Evolutionary conservation across 768 basidiomycete species (phyloP).

Genomic region (Boletus barrowsii): DNA sequence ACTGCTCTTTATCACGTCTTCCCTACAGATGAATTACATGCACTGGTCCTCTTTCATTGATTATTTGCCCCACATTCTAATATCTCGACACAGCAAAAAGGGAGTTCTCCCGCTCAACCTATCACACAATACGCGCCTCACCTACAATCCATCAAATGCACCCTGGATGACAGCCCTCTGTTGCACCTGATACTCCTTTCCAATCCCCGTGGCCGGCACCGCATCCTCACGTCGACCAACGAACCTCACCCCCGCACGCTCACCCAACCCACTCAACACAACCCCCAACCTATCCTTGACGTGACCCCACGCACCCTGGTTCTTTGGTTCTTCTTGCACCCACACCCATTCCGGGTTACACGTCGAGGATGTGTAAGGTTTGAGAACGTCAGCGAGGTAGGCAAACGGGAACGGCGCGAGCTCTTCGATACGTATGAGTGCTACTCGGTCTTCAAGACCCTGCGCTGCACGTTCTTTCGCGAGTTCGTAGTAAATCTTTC

Average conservation of each 20-base stretch:
- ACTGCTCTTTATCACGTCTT: no score
- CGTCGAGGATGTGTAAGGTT: slow-evolving; percentile 44
- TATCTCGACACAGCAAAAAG: not conserved
- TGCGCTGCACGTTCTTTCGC: slow-evolving; percentile 59
- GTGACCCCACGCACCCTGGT: slow-evolving; percentile 80
- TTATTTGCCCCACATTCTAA: no score
- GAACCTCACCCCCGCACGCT: slow-evolving; percentile 42
- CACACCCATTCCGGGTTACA: slow-evolving; percentile 43
- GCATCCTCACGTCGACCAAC: slow-evolving; percentile 69
- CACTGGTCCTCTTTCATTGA: no score
- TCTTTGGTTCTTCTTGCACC: slow-evolving; percentile 86
- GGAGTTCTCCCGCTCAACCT: not conserved
- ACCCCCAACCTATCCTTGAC: slow-evolving; percentile 53
- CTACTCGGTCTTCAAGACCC: slow-evolving; percentile 48
- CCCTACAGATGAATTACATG: no score
- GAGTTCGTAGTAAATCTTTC: slow-evolving; percentile 89
- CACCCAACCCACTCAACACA: slow-evolving; percentile 45
- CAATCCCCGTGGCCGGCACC: slow-evolving; percentile 75
- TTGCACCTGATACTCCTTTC: slow-evolving; percentile 62
- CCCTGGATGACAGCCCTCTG: slow-evolving; percentile 58
- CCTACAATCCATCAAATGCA: slow-evolving; percentile 50
- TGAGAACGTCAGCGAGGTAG: slow-evolving; percentile 45
- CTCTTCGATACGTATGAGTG: slow-evolving; percentile 80
- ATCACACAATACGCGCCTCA: not conserved
- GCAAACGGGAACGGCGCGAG: slow-evolving; percentile 84